Evolutionary conservation across 805 yeast genomes (phyloP).

Genomic region (Wickerhamiella australiensis): DNA sequence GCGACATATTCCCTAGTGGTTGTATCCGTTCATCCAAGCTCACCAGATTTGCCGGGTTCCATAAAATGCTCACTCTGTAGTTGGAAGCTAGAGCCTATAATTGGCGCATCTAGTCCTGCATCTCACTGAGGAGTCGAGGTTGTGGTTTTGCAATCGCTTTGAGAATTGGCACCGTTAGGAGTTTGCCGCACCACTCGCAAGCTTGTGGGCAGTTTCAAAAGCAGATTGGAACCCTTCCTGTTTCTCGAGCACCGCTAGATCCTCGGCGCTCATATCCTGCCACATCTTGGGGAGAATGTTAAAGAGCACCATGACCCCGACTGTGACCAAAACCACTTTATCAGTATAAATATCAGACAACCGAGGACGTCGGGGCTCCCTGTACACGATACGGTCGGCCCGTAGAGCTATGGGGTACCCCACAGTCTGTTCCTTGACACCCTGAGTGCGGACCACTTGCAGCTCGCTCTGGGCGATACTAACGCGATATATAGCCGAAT

Average conservation of each 20-base stretch:
- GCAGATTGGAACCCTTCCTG: conserved; percentile 18
- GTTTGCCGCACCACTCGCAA: conserved; percentile 18
- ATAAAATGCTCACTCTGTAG: no score
- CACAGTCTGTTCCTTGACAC: conserved; percentile 25
- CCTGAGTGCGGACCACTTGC: conserved; percentile 21
- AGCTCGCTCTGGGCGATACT: conserved; percentile 21
- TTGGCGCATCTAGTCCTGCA: no score
- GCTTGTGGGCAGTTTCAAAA: conserved; percentile 26
- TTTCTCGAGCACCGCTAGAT: conserved; percentile 23
- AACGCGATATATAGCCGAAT: conserved; percentile 14
- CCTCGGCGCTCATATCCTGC: conserved; percentile 5
- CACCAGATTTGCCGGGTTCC: no score
- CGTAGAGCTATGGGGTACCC: conserved; percentile 25
- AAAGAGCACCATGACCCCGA: not conserved
- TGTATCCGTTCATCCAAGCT: no score
- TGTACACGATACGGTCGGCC: not conserved
- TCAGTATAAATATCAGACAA: conserved; percentile 4
- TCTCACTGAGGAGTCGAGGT: no score
- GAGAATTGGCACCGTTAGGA: no score
- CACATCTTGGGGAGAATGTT: not conserved
- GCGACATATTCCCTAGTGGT: no score
- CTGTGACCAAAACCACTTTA: not conserved
- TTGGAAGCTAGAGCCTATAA: no score
- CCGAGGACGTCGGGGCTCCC: not conserved
- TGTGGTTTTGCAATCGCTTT: no score